Base-by-base conservation (phyloP, 495 filamentous ascomycete genomes). In the Neurospora sp. region DNA sequence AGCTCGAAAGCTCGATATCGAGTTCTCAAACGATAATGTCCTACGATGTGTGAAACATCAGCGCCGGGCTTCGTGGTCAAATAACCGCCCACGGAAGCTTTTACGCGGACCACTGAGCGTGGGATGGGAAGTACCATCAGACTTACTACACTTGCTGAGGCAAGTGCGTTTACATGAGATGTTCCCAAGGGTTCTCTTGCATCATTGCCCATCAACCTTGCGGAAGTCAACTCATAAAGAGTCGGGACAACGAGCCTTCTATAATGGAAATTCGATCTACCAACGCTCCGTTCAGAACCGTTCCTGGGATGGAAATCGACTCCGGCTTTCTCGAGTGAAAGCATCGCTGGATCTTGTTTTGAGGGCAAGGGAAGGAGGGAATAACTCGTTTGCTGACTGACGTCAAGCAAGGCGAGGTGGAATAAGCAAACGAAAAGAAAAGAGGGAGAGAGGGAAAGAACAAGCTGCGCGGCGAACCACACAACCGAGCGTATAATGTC, bases 121-220 rank as follows among this genome's bases (percentile, higher is more conserved):
- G 27, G n/a, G n/a, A 61, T 31, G 45, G 20, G 45, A 59, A 59
- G 48, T 59, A 27, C 20, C 48, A 65, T 44, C 40, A 31, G 18
- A 20, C 68, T 53, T 40, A 38, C 39, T 12, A 27, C 68, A 40
- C 68, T 69, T 69, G 35, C 27, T 31, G 18, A 42, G 9, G 14
- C 35, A 42, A 18, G 69, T 12, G 9, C 39, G 42, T n/a, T 48
- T 45, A 45, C 27, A 48, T 40, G 37, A 39, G 4, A 76, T 81
- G 78, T 81, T 72, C 80, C 88, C 86, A 89, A 85, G 84, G 78
- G 86, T 91, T 92, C 89, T 92, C 89, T 90, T 91, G 90, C 91
- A 65, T 88, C 84, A 81, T 83, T 84, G 87, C 82, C 87, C 90
- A 91, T 81, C 72, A 81, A 81, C 83, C 82, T 80, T 79, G 80